phyloP scores from a whole-genome alignment of 805 yeast genomes.

The Torulaspora maleeae region DNA sequence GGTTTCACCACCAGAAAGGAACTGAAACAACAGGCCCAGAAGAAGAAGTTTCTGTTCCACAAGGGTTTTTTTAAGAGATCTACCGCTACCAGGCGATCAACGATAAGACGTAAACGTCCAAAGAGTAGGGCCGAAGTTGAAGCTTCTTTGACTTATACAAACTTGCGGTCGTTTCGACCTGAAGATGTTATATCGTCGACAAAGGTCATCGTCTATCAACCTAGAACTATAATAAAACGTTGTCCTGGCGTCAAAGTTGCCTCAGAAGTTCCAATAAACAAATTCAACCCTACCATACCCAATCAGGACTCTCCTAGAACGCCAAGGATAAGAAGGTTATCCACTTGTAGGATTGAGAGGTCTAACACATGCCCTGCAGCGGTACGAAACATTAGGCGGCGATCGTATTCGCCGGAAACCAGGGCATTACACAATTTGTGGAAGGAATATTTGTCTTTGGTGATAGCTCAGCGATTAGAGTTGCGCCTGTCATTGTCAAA shows the following conservation, averaged over 20 bases:
- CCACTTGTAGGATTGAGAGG: conserved; percentile 5
- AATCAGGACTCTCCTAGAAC: conserved; percentile 5
- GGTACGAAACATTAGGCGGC: conserved; percentile 8
- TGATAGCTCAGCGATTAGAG: conserved; percentile 33
- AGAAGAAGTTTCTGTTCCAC: conserved; percentile 25
- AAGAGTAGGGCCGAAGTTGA: conserved; percentile 20
- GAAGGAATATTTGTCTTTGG: conserved; percentile 33
- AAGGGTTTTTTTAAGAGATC: conserved; percentile 26
- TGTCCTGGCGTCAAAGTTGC: conserved; percentile 5
- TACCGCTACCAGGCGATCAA: not conserved
- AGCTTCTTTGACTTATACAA: conserved; percentile 21
- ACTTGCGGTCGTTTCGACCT: conserved; percentile 12
- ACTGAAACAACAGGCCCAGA: conserved; percentile 11
- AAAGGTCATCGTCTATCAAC: conserved; percentile 5
- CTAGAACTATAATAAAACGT: conserved; percentile 2
- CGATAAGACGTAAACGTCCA: conserved; percentile 5
- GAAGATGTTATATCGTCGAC: conserved; percentile 12
- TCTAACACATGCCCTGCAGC: conserved; percentile 17
- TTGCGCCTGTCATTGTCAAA: conserved; percentile 26
- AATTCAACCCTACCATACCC: conserved; percentile 1
- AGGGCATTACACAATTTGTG: conserved; percentile 25
- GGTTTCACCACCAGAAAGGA: conserved; percentile 27
- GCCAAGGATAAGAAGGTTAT: conserved; percentile 1
- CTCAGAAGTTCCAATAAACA: conserved; percentile 6
- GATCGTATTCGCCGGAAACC: conserved; percentile 10